Percentiles rank a stretch among this genome's conserved stretches.
Conservation (phyloP, 2,329 filamentous ascomycete species). For the Hypoxylon sp. region DNA sequence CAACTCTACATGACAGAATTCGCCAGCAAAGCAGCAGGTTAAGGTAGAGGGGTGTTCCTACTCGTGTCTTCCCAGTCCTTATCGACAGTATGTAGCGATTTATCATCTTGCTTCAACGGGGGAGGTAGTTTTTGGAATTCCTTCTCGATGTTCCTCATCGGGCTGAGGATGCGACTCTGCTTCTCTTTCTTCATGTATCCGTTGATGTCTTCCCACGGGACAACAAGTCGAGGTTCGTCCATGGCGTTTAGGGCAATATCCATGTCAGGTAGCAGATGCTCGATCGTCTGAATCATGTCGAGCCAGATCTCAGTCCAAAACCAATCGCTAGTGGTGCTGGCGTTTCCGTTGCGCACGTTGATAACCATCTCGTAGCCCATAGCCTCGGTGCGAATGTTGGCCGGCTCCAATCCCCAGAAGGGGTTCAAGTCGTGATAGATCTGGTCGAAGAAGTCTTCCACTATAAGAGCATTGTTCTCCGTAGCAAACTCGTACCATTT, state of each 20-base stretch:
- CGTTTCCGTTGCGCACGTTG: constrained; percentile 62
- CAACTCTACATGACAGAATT: background rate
- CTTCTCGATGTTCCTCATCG: constrained; percentile 54
- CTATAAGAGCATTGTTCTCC: constrained; percentile 52
- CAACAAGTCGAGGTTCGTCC: constrained; percentile 72
- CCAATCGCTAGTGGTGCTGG: constrained; percentile 61
- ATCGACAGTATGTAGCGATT: constrained; percentile 47
- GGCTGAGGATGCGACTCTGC: constrained; percentile 54
- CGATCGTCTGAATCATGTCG: constrained; percentile 61
- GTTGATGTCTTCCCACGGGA: constrained; percentile 69
- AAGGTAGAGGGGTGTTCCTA: constrained; percentile 44
- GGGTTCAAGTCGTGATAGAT: constrained; percentile 62
- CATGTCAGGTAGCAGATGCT: constrained; percentile 69
- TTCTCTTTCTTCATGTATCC: constrained; percentile 62
- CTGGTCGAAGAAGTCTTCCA: constrained; percentile 62
- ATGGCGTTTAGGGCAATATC: constrained; percentile 72
- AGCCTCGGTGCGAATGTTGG: constrained; percentile 60
- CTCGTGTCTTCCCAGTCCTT: constrained; percentile 63
- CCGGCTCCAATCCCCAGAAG: constrained; percentile 63
- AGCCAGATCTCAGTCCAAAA: constrained; percentile 68
- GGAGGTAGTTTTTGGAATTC: constrained; percentile 55
- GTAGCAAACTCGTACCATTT: constrained; percentile 57
- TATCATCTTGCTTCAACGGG: constrained; percentile 50
- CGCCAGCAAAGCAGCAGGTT: too few species aligned
- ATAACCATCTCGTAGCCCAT: constrained; percentile 69